Conservation (phyloP, 345 rosid genomes). For the Eucalyptus camaldulensis region DNA sequence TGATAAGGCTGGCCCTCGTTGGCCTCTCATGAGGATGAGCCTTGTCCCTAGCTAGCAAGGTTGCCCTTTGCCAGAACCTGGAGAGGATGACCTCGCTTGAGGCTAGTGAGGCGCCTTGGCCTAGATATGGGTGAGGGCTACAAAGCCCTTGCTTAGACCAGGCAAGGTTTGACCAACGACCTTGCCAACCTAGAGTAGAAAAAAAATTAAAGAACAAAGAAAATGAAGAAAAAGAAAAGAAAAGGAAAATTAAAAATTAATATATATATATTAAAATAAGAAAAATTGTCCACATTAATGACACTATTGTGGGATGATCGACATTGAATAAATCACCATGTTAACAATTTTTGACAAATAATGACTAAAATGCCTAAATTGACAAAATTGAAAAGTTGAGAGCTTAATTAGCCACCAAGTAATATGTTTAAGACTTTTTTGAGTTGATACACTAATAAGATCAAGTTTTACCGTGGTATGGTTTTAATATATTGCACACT, state of each 20-base stretch:
- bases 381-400: not conserved
- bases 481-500: not conserved
- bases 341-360: not conserved
- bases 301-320: rapidly evolving
- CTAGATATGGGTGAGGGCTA: not conserved
- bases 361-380: not conserved
- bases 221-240: not conserved
- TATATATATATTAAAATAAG: too few relatives aligned
- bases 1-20: too few relatives aligned
- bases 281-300: not conserved
- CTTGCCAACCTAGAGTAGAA: rapidly evolving
- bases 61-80: rapidly evolving
- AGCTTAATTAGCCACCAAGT: rapidly evolving
- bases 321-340: too few relatives aligned
- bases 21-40: not conserved
- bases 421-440: not conserved
- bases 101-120: not conserved
- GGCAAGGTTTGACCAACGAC: rapidly evolving
- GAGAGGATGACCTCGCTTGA: rapidly evolving
- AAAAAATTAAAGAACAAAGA: not conserved
- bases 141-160: not conserved
- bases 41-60: not conserved
- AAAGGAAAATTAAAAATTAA: too few relatives aligned
- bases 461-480: not conserved
- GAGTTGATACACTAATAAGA: not conserved